phyloP scores from a whole-genome alignment of 306 rosid species.

The Quillaja saponaria region DNA sequence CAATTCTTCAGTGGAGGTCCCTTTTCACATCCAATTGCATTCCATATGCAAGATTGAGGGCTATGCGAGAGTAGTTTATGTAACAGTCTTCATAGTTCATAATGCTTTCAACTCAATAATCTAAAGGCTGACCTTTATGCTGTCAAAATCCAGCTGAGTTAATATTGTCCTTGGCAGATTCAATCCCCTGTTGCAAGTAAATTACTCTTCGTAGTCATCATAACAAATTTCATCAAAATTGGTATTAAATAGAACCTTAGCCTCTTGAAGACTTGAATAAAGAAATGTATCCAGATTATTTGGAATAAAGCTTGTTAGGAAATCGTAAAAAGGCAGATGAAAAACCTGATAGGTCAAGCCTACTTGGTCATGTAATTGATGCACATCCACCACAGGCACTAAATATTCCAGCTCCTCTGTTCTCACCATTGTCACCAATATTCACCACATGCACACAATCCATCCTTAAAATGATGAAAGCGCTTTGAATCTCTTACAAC shows the following conservation, averaged over 20 bases:
- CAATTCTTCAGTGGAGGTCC: constrained; percentile 17
- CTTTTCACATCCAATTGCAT: no score
- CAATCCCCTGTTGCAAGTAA: neutral
- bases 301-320: constrained; percentile 5
- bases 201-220: no score
- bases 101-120: constrained; percentile 12
- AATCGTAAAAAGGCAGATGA: constrained; percentile 20
- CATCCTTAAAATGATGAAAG: constrained; percentile 76
- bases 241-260: neutral
- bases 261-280: no score
- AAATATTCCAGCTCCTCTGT: constrained; percentile 23
- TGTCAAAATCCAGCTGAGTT: constrained; percentile 5
- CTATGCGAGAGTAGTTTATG: neutral
- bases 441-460: constrained; percentile 70
- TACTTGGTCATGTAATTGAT: constrained; percentile 5
- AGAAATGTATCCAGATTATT: no score
- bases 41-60: constrained; percentile 16
- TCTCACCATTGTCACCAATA: constrained; percentile 53
- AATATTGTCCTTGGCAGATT: neutral
- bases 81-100: constrained; percentile 1
- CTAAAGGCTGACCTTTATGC: constrained; percentile 17
- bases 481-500: constrained; percentile 76
- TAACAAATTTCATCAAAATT: neutral
- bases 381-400: constrained; percentile 5
- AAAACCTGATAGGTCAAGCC: constrained; percentile 21